Evolutionary conservation across 352 stramenopile genomes (phyloP).

Genomic region (Phytophthora crassamura): DNA sequence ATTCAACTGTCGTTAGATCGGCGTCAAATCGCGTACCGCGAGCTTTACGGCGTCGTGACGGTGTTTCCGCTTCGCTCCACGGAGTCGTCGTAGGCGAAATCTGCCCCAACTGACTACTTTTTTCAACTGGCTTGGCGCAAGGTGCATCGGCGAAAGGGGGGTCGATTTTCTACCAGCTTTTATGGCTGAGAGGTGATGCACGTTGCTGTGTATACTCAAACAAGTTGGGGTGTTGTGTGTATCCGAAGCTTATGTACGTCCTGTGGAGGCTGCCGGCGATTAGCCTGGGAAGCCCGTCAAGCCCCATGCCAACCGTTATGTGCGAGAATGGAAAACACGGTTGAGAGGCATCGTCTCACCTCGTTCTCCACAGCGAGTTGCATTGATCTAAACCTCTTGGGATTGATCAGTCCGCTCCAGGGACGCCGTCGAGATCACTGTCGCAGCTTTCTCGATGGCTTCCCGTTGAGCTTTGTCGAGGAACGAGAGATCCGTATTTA

Average conservation of each 20-base stretch:
- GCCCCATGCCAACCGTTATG: background rate
- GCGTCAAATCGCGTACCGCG: conserved; percentile 64
- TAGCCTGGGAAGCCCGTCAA: conserved; percentile 3
- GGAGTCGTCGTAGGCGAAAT: conserved; percentile 18
- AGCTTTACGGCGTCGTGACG: conserved; percentile 61
- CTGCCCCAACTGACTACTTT: conserved; percentile 7
- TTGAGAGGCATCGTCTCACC: conserved; percentile 22
- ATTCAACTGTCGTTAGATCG: conserved; percentile 67
- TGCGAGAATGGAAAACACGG: background rate
- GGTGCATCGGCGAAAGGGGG: background rate
- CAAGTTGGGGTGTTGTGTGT: conserved; percentile 19
- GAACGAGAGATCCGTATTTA: conserved; percentile 33
- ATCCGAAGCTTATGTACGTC: background rate
- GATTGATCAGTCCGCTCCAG: conserved; percentile 24
- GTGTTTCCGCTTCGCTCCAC: conserved; percentile 70
- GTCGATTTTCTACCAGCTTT: conserved; percentile 19
- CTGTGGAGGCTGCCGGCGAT: conserved; percentile 11
- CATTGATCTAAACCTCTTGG: conserved; percentile 19
- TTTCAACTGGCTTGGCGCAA: conserved; percentile 18
- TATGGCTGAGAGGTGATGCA: conserved; percentile 17
- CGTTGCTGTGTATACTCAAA: conserved; percentile 15
- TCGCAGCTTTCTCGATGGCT: conserved; percentile 19
- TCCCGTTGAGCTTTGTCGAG: conserved; percentile 18
- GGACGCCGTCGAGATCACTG: conserved; percentile 7
- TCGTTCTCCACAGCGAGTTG: too few species aligned